Evolutionary conservation across 2,329 filamentous ascomycete genomes (phyloP).

Genomic region (Arthrocladium fulminans): DNA sequence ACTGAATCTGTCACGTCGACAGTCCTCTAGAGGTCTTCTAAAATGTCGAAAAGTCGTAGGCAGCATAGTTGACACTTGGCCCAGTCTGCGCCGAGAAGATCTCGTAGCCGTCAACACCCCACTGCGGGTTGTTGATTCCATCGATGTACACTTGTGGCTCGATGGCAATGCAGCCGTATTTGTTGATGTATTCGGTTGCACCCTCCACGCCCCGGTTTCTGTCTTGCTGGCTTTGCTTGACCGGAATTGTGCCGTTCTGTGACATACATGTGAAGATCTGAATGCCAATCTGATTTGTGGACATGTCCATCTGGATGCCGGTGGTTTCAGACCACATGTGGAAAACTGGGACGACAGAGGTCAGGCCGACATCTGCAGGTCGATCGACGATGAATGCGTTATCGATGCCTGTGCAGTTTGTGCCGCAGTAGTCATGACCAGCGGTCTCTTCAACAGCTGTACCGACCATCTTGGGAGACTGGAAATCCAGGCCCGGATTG

Average conservation of each 20-base stretch:
- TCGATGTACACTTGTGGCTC: constrained; percentile 94
- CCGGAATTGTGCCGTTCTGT: constrained; percentile 55
- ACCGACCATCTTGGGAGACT: constrained; percentile 68
- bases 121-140: constrained; percentile 83
- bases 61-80: constrained; percentile 36
- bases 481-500: constrained; percentile 57
- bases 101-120: constrained; percentile 52
- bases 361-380: constrained; percentile 24
- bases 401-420: constrained; percentile 77
- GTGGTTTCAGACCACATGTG: constrained; percentile 58
- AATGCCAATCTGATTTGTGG: constrained; percentile 74
- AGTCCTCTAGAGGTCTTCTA: constrained; percentile 19
- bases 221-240: constrained; percentile 35
- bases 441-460: constrained; percentile 54
- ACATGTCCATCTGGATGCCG: constrained; percentile 75
- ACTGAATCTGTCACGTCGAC: not conserved
- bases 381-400: constrained; percentile 43
- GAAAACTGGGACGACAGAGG: constrained; percentile 41
- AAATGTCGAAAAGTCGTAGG: constrained; percentile 36
- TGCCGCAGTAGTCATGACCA: constrained; percentile 62
- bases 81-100: constrained; percentile 33
- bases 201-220: constrained; percentile 50
- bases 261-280: constrained; percentile 80
- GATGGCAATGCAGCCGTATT: constrained; percentile 81
- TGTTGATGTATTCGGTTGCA: constrained; percentile 37